phyloP scores from a whole-genome alignment of 768 basidiomycete species.

The Rhodotorula babjevae region DNA sequence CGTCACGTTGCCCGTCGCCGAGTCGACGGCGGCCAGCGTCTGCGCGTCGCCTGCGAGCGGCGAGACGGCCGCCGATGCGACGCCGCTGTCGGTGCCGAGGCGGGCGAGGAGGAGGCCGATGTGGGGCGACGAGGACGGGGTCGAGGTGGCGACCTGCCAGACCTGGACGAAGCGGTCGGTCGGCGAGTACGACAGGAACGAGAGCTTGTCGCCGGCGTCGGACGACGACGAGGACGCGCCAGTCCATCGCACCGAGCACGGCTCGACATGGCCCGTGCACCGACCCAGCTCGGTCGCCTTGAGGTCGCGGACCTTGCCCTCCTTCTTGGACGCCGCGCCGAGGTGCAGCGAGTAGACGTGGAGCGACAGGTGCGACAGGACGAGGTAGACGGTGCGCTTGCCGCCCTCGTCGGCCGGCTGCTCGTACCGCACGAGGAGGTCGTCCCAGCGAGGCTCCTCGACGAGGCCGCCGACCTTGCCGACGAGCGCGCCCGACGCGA shows the following conservation, averaged over 20 bases:
- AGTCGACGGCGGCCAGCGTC: constrained; percentile 36
- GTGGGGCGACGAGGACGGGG: constrained; percentile 9
- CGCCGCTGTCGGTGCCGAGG: constrained; percentile 35
- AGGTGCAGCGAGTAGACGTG: constrained; percentile 30
- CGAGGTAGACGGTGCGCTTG: constrained; percentile 26
- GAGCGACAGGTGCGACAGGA: constrained; percentile 33
- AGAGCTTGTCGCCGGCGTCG: constrained; percentile 17
- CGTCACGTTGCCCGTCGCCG: constrained; percentile 25
- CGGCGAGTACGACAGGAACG: constrained; percentile 33
- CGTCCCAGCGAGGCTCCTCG: constrained; percentile 30
- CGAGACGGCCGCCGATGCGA: constrained; percentile 27
- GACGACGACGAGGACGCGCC: constrained; percentile 11
- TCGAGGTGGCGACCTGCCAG: constrained; percentile 19
- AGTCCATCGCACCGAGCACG: constrained; percentile 20
- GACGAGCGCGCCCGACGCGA: background rate
- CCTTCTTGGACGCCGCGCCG: constrained; percentile 30
- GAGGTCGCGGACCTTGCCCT: constrained; percentile 33
- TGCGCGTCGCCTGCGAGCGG: constrained; percentile 8
- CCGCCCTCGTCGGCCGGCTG: constrained; percentile 2
- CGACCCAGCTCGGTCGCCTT: constrained; percentile 29
- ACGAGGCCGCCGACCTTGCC: constrained; percentile 28
- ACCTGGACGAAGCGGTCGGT: constrained; percentile 38
- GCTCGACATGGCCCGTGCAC: constrained; percentile 37
- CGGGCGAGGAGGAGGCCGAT: constrained; percentile 34
- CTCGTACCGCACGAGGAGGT: constrained; percentile 34